Conservation (phyloP, 306 rosid genomes). For the Leucaena leucocephala region DNA sequence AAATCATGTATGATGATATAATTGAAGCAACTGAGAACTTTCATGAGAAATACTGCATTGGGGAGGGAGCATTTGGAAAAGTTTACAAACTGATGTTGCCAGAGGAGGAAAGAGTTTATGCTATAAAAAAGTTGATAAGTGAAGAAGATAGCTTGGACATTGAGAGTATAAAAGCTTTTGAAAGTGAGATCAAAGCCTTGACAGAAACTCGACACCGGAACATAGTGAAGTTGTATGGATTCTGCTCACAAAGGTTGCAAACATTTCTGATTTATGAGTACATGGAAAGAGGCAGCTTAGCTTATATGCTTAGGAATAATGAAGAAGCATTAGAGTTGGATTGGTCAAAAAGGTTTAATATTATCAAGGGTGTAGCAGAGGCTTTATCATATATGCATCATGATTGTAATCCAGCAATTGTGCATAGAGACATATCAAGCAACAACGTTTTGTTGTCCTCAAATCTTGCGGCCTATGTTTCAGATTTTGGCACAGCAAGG, state of each 20-base stretch:
- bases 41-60: background rate
- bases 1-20: background rate
- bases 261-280: background rate
- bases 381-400: background rate
- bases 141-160: background rate
- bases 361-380: background rate
- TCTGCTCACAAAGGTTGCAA: background rate
- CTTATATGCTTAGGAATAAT: too few relatives aligned
- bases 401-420: background rate
- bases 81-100: background rate
- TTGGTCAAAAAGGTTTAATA: background rate
- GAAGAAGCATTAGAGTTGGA: background rate
- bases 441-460: background rate
- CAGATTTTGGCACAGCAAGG: background rate
- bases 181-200: background rate
- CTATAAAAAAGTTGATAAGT: background rate
- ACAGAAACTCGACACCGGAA: background rate
- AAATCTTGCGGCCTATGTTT: background rate
- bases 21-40: background rate
- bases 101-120: background rate
- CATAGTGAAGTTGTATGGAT: background rate
- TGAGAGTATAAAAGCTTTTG: background rate
- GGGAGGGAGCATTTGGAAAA: background rate
- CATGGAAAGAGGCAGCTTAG: background rate
- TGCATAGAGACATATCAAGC: conserved; percentile 1